phyloP scores from a whole-genome alignment of 306 rosid species.

The Pyrus betulifolia region DNA sequence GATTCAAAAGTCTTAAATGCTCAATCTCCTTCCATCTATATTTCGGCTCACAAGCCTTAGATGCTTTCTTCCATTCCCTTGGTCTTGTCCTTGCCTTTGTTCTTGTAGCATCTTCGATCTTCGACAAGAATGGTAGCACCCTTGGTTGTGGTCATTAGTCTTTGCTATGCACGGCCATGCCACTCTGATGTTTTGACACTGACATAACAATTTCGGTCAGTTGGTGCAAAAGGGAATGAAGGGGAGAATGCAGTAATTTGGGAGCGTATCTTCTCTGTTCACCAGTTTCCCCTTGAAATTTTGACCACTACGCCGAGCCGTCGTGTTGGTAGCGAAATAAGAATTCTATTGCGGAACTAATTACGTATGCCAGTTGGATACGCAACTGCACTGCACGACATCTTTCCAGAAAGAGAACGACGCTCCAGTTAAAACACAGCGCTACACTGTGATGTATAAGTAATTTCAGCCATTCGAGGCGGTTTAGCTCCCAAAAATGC shows the following conservation, averaged over 20 bases:
- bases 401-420: no score
- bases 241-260: background rate
- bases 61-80: background rate
- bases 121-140: background rate
- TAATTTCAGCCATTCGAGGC: no score
- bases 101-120: background rate
- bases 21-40: background rate
- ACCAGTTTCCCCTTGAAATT: background rate
- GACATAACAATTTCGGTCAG: background rate
- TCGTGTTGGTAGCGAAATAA: background rate
- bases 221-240: background rate
- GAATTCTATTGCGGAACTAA: background rate
- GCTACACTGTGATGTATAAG: no score
- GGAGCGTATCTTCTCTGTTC: background rate
- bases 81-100: background rate
- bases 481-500: no score
- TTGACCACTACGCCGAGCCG: background rate
- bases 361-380: background rate
- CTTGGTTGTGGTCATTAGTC: background rate
- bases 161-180: background rate
- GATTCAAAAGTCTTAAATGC: background rate
- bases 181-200: background rate
- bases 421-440: no score
- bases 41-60: background rate
- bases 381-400: background rate